phyloP scores from a whole-genome alignment of 176 grass and related monocot genomes.

The Calamus simplicifolius region DNA sequence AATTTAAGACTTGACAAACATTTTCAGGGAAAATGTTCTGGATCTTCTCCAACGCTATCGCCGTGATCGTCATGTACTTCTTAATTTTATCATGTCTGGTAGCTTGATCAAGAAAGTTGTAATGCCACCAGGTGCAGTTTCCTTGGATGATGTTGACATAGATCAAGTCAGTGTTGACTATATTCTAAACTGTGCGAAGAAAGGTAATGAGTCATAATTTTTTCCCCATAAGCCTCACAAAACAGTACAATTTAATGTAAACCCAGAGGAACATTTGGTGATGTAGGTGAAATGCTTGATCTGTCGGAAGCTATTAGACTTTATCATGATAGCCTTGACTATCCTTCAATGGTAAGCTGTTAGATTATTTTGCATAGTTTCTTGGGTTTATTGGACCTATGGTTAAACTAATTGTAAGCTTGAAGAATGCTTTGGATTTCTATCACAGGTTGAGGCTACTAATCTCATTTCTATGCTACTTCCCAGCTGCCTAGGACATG shows the following conservation, averaged over 20 bases:
- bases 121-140: constrained; percentile 84
- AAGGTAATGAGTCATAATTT: constrained; percentile 38
- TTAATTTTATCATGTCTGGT: constrained; percentile 89
- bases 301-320: constrained; percentile 84
- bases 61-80: constrained; percentile 77
- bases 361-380: background rate
- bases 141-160: constrained; percentile 89
- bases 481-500: too few relatives aligned
- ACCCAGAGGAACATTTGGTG: constrained; percentile 22
- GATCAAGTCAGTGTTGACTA: constrained; percentile 98
- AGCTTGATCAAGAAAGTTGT: constrained; percentile 98
- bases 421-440: too few relatives aligned
- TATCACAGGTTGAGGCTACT: too few relatives aligned
- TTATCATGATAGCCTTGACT: constrained; percentile 97
- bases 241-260: too few relatives aligned
- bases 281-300: constrained; percentile 77
- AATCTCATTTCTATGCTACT: too few relatives aligned
- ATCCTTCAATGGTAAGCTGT: constrained; percentile 66
- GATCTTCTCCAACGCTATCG: constrained; percentile 82
- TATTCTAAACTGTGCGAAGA: constrained; percentile 82
- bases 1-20: background rate
- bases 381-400: too few relatives aligned
- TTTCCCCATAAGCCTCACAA: too few relatives aligned
- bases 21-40: constrained; percentile 60
- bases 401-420: too few relatives aligned